A percentile compares a stretch with the other conserved stretches of the same genome.
Conservation (phyloP, 106 monocot genomes). For the Dioscorea alata region DNA sequence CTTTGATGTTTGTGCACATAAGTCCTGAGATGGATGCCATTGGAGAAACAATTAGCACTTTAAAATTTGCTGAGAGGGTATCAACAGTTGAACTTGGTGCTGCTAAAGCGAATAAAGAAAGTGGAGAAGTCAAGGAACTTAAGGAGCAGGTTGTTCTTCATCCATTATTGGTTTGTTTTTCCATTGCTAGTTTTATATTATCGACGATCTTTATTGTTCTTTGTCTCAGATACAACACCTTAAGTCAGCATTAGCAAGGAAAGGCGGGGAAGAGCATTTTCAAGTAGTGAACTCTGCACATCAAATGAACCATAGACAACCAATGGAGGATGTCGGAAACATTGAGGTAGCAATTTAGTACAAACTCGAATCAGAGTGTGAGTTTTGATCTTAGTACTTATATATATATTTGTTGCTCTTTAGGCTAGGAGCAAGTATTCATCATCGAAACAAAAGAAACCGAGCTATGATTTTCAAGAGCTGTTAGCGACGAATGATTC, state of each 20-base stretch:
- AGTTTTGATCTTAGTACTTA: not conserved
- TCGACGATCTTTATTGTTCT: not conserved
- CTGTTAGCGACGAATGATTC: constrained; percentile 24
- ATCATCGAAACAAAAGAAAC: constrained; percentile 46
- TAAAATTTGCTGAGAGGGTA: constrained; percentile 93
- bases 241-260: constrained; percentile 68
- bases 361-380: not conserved
- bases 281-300: constrained; percentile 7
- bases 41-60: constrained; percentile 89
- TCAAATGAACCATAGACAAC: constrained; percentile 18
- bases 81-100: constrained; percentile 89
- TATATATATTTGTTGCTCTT: not conserved
- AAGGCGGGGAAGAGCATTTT: constrained; percentile 36
- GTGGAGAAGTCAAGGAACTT: constrained; percentile 70
- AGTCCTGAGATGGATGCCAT: constrained; percentile 81
- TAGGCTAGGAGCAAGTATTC: constrained; percentile 31
- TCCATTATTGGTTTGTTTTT: not conserved
- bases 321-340: constrained; percentile 76
- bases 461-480: constrained; percentile 66
- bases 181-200: not conserved
- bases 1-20: constrained; percentile 97
- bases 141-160: constrained; percentile 62
- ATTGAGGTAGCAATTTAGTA: constrained; percentile 43
- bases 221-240: constrained; percentile 60
- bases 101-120: constrained; percentile 72